These are phyloP conservation scores for Amaranthus hypochondriacus DNA, from an alignment of 148 eudicot species.

Conservation along the genomic window DNA sequence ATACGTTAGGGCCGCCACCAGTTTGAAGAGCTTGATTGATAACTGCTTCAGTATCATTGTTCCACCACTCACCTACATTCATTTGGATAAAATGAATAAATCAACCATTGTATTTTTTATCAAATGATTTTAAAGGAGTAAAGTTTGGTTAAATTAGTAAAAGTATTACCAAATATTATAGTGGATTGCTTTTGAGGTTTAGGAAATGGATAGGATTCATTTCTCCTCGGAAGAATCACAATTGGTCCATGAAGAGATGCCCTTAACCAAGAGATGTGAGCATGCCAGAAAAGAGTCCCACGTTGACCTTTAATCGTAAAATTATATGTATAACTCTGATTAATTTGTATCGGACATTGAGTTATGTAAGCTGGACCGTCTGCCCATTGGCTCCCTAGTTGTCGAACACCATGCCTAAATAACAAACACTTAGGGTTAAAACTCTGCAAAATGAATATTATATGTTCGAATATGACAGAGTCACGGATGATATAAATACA, in stretches of 20 bases:
- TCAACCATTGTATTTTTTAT: no score
- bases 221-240: slow-evolving; percentile 43
- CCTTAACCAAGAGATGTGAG: slow-evolving; percentile 64
- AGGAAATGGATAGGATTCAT: slow-evolving; percentile 50
- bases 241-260: slow-evolving; percentile 51
- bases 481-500: no score
- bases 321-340: slow-evolving; percentile 52
- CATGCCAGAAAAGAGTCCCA: slow-evolving; percentile 66
- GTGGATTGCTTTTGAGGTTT: slow-evolving; percentile 57
- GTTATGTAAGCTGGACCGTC: slow-evolving; percentile 63
- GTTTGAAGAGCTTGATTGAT: slow-evolving; percentile 51
- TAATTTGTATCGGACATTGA: slow-evolving; percentile 63
- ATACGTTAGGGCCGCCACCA: slow-evolving; percentile 54
- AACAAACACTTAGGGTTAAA: not conserved
- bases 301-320: slow-evolving; percentile 55
- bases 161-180: slow-evolving; percentile 31
- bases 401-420: slow-evolving; percentile 51
- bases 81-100: not conserved
- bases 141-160: not conserved
- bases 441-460: no score
- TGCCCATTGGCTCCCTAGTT: slow-evolving; percentile 55
- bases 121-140: not conserved
- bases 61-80: slow-evolving; percentile 65
- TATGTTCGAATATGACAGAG: no score
- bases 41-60: slow-evolving; percentile 50